These are phyloP conservation scores for Panaeolus cyanescens DNA, from an alignment of 768 basidiomycete species.

Conservation along the genomic window DNA sequence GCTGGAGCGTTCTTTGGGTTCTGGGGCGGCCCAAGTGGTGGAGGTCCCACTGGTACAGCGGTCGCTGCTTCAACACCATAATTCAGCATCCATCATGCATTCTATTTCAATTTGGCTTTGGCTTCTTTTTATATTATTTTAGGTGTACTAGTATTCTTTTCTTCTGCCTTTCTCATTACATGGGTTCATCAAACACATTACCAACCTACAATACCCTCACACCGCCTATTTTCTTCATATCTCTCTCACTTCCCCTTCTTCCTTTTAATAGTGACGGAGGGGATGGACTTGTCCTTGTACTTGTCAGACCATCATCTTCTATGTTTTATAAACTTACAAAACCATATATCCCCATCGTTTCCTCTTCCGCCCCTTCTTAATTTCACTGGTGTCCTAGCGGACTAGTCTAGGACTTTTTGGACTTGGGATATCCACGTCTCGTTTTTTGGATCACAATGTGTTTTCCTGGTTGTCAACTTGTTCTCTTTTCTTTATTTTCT, in stretches of 20 bases:
- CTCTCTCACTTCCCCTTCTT: not conserved
- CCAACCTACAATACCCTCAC: not conserved
- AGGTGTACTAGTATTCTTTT: not conserved
- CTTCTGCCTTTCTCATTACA: not conserved
- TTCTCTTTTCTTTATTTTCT: not conserved
- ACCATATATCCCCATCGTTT: not conserved
- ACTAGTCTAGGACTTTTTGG: slow-evolving; percentile 1
- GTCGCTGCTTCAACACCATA: not conserved
- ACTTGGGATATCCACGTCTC: not conserved
- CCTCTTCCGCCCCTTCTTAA: not conserved
- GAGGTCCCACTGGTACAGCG: too few relatives aligned
- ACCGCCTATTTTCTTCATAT: not conserved
- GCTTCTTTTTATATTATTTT: not conserved
- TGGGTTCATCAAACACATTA: not conserved
- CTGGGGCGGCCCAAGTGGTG: slow-evolving; percentile 28
- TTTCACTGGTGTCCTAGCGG: not conserved
- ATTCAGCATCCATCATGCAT: not conserved
- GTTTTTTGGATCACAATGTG: not conserved
- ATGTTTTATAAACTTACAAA: not conserved
- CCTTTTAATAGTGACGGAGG: not conserved
- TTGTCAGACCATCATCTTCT: not conserved
- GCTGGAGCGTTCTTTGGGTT: slow-evolving; percentile 77
- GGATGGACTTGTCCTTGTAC: not conserved
- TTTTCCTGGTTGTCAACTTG: not conserved
- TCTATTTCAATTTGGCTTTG: not conserved